Evolutionary conservation across 2,329 filamentous ascomycete species (phyloP).

Genomic region (Penicillium sp.): DNA sequence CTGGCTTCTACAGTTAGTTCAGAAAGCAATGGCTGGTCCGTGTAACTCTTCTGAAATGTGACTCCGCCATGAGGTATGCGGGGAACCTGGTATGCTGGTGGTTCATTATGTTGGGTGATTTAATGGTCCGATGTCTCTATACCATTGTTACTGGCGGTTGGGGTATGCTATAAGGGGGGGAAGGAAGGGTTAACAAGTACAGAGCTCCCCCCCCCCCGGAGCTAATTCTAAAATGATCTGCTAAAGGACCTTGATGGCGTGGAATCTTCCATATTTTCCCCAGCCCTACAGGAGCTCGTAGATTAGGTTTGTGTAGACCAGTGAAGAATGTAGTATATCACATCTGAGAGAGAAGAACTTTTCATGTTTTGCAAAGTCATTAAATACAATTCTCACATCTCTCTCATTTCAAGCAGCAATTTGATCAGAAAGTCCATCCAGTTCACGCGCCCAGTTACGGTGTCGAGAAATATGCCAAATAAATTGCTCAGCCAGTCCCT

Average conservation of each 20-base stretch:
- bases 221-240: neutral
- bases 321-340: constrained; percentile 2
- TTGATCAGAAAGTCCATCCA: constrained; percentile 65
- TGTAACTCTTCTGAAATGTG: constrained; percentile 14
- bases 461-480: constrained; percentile 68
- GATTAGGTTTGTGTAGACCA: neutral
- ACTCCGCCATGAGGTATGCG: constrained; percentile 9
- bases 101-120: no score
- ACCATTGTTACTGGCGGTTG: neutral
- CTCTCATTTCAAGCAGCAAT: constrained; percentile 61
- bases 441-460: constrained; percentile 71
- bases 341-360: neutral
- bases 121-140: neutral
- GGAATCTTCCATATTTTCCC: neutral
- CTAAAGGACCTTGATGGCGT: neutral
- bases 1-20: neutral
- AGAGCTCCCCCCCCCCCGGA: no score
- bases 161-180: neutral
- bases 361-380: neutral
- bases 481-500: constrained; percentile 68
- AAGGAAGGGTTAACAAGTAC: neutral
- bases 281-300: neutral
- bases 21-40: constrained; percentile 8
- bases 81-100: constrained; percentile 7
- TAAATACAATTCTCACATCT: no score